A percentile compares a stretch with the other conserved stretches of the same genome.
Conservation (phyloP, 495 filamentous ascomycete genomes). For the Lophiotrema nucula region DNA sequence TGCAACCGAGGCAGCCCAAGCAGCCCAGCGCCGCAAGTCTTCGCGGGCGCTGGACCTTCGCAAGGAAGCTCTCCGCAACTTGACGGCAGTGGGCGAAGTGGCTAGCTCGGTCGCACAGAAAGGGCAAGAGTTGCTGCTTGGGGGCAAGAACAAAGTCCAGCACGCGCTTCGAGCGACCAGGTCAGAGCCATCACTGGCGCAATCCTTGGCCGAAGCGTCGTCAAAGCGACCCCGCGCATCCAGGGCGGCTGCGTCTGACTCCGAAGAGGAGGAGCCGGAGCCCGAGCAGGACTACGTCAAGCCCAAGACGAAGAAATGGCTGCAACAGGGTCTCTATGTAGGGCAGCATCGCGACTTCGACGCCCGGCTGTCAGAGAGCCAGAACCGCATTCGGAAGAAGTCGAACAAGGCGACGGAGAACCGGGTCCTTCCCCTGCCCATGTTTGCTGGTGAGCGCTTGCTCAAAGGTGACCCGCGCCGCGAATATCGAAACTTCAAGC, state of each 20-base stretch:
- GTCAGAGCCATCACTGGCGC: conserved; percentile 2
- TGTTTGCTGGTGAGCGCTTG: conserved; percentile 57
- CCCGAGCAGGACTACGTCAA: conserved; percentile 21
- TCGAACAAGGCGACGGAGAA: conserved; percentile 43
- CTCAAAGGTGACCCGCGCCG: conserved; percentile 52
- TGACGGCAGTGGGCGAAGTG: conserved; percentile 14
- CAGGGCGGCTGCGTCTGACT: background rate
- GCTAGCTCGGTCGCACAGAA: conserved; percentile 1
- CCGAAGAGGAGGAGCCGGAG: conserved; percentile 17
- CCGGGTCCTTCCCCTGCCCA: conserved; percentile 60
- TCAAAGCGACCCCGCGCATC: conserved; percentile 14
- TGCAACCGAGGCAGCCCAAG: conserved; percentile 20
- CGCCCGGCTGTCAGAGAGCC: conserved; percentile 57
- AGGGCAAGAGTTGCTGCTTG: background rate
- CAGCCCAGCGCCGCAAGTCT: conserved; percentile 17
- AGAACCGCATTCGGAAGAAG: conserved; percentile 24
- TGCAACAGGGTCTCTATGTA: conserved; percentile 81
- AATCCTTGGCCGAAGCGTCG: background rate
- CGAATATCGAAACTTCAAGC: conserved; percentile 71
- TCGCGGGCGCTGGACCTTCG: conserved; percentile 19
- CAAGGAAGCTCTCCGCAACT: conserved; percentile 19
- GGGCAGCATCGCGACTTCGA: conserved; percentile 72
- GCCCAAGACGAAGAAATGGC: conserved; percentile 54
- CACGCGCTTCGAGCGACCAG: conserved; percentile 1
- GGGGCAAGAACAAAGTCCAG: background rate